Base-by-base conservation (phyloP, 768 basidiomycete genomes). In the Scleroderma bovista region DNA sequence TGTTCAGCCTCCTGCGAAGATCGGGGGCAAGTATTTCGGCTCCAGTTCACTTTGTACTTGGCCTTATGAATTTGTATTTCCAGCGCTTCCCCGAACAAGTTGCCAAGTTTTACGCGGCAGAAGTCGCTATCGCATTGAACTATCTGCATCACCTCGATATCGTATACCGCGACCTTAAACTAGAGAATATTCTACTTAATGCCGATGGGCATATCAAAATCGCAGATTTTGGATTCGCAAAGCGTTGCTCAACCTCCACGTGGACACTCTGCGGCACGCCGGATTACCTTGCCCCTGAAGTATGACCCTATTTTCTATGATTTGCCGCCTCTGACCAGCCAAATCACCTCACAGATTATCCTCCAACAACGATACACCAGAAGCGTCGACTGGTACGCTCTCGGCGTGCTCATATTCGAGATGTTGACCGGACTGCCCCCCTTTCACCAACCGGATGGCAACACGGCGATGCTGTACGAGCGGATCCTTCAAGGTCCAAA, bases 341-440 rank as follows among this genome's bases (percentile, higher is more conserved):
- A n/a, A n/a, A 17, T 33, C 12, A 11, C 17, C 15, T 31, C 34
- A 16, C 43, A 89, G 87, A 83, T 91, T 66, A 85, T 84, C 64
- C 81, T 76, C 13, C 84, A 88, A 63, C 79, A 82, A 51, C 77
- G 93, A 8, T 98, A 99, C 65, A 95, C 94, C 64, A 95, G 96
- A 67, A 87, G 85, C 51, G 95, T 97, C 2, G 96, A 99, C 64
- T 99, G 94, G 94, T 99, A 97, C 71, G 95, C 96, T 1, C 79
- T 97, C 45, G 96, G 96, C 45, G 91, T 99, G 47, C 83, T 99
- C 53, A 88, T 93, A 49, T 99, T 88, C 65, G 96, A 99, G 69
- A 97, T 98, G 94, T 79, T 99, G 40, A 93, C 89, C 0, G 96
- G 96, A 7, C 83, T 88, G 22, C 92, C 94, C 20, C 96, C 96